Conservation (phyloP, 2,329 filamentous ascomycete species). For the Sporothrix pseudoabietina region DNA sequence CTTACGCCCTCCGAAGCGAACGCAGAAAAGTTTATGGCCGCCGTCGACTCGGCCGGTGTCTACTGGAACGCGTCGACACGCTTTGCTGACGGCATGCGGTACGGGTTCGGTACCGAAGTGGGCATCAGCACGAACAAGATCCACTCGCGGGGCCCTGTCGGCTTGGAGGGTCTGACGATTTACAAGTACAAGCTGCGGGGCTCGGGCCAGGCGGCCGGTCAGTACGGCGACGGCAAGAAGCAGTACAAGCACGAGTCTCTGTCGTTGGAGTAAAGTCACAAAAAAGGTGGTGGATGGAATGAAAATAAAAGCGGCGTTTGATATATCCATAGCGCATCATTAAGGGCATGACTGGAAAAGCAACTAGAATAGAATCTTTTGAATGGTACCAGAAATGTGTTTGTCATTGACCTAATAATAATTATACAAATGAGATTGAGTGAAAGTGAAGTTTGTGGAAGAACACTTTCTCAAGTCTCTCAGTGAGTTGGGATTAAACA, state of each 20-base stretch:
- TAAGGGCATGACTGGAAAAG: not conserved
- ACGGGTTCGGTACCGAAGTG: conserved; percentile 96
- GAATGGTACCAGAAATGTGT: conserved; percentile 2
- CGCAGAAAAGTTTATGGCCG: conserved; percentile 81
- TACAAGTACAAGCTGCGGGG: conserved; percentile 95
- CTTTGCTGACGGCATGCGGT: conserved; percentile 95
- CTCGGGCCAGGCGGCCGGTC: conserved; percentile 75
- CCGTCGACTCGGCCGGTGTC: conserved; percentile 84
- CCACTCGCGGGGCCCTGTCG: conserved; percentile 88
- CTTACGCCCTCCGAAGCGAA: conserved; percentile 68
- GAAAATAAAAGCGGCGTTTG: not conserved
- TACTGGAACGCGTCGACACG: conserved; percentile 97
- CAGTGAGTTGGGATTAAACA: conserved; percentile 26
- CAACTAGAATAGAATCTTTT: not conserved
- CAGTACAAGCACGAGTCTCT: conserved; percentile 62
- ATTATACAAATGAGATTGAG: conserved; percentile 9
- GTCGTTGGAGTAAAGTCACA: conserved; percentile 40
- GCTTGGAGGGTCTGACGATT: conserved; percentile 90
- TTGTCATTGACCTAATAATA: conserved; percentile 11
- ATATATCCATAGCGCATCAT: not conserved
- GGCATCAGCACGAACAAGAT: conserved; percentile 99
- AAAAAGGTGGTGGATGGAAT: not conserved
- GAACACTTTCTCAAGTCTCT: not conserved
- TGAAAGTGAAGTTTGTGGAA: not conserved
- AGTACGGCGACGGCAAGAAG: conserved; percentile 68